phyloP scores from a whole-genome alignment of 1,139 yeast genomes.

The Suhomyces anneliseae region DNA sequence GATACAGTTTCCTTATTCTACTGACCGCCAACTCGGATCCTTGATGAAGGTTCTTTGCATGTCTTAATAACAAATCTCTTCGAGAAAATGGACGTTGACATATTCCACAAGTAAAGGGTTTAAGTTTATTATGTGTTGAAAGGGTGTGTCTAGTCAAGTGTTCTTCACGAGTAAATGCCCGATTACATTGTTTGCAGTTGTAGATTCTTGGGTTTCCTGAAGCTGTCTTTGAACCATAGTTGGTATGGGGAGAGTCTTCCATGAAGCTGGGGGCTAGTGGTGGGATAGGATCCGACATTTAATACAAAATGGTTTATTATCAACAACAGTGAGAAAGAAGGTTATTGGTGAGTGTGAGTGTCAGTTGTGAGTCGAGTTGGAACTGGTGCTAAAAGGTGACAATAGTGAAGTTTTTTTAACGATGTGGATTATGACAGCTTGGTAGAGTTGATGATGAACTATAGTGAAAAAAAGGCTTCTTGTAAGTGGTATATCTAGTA shows the following conservation, averaged over 20 bases:
- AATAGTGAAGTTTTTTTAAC: too few species aligned
- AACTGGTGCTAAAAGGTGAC: too few species aligned
- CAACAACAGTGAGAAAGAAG: not conserved
- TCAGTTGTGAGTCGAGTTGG: too few species aligned
- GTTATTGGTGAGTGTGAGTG: not conserved
- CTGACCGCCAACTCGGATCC: slow-evolving; percentile 43
- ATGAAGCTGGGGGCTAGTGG: not conserved
- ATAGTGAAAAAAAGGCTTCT: not conserved
- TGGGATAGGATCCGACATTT: not conserved
- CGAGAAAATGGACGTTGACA: slow-evolving; percentile 32
- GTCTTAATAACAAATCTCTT: slow-evolving; percentile 31
- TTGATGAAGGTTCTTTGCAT: slow-evolving; percentile 34
- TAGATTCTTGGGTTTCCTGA: slow-evolving; percentile 47
- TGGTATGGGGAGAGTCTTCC: slow-evolving; percentile 11
- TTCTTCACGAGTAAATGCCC: slow-evolving; percentile 51
- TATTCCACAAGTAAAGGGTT: slow-evolving; percentile 41
- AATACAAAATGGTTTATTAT: not conserved
- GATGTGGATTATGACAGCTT: too few species aligned
- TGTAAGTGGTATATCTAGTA: too few species aligned
- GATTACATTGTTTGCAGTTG: slow-evolving; percentile 43
- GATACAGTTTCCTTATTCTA: slow-evolving; percentile 43
- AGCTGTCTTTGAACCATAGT: slow-evolving; percentile 47
- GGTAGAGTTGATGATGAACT: not conserved
- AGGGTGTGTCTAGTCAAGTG: slow-evolving; percentile 47
- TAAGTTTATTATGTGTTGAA: slow-evolving; percentile 47